Evolutionary conservation across 495 filamentous ascomycete genomes (phyloP).

Genomic region (Trichoderma asperelloides): DNA sequence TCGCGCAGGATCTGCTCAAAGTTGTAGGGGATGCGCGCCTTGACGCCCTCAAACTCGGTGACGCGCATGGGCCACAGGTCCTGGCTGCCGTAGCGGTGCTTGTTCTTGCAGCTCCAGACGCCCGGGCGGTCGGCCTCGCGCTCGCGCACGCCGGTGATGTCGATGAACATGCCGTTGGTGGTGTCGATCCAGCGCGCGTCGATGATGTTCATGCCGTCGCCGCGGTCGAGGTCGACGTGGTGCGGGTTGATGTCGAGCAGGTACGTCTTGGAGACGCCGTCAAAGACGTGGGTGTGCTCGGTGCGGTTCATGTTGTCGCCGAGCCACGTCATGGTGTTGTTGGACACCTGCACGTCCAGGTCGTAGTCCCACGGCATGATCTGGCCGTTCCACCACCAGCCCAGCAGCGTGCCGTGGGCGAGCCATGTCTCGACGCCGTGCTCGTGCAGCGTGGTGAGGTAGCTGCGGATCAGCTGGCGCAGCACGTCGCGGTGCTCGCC

Average conservation of each 20-base stretch:
- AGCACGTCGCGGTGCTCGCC: constrained; percentile 54
- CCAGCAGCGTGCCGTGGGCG: constrained; percentile 76
- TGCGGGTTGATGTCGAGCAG: constrained; percentile 74
- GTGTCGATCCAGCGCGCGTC: constrained; percentile 81
- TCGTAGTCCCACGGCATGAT: constrained; percentile 86
- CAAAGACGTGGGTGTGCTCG: constrained; percentile 44
- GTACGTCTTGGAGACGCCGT: constrained; percentile 35
- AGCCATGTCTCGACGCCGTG: constrained; percentile 75
- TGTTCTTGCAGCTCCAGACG: constrained; percentile 77
- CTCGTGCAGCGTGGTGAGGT: constrained; percentile 55
- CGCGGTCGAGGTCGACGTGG: constrained; percentile 46
- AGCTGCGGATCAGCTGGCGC: constrained; percentile 61
- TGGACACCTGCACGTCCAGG: constrained; percentile 72
- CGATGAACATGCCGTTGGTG: constrained; percentile 70
- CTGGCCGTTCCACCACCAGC: constrained; percentile 88
- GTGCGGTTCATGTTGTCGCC: constrained; percentile 58
- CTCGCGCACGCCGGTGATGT: constrained; percentile 74
- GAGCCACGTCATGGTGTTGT: constrained; percentile 51
- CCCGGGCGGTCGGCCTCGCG: constrained; percentile 54
- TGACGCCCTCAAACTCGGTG: constrained; percentile 67
- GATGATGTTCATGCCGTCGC: constrained; percentile 69
- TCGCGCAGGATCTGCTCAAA: constrained; percentile 63
- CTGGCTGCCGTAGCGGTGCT: constrained; percentile 57
- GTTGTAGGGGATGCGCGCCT: constrained; percentile 65
- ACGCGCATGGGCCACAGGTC: constrained; percentile 75